These are phyloP conservation scores for Arthroderma sp. DNA, from an alignment of 2,329 filamentous ascomycete species.

Conservation along the genomic window DNA sequence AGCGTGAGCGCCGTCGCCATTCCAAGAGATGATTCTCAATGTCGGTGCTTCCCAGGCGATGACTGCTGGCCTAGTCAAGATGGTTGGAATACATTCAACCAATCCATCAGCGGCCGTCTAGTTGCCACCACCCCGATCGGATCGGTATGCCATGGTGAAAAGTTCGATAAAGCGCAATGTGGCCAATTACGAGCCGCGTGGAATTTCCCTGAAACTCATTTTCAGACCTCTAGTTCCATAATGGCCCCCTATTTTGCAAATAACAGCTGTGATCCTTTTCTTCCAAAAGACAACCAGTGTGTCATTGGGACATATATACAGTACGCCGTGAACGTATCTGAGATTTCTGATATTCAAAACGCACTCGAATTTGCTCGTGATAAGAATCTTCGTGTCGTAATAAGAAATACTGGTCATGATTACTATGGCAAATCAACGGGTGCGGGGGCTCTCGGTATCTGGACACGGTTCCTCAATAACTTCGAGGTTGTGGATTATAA, in stretches of 20 bases:
- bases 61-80: conserved; percentile 1
- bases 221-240: conserved; percentile 17
- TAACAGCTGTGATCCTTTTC: conserved; percentile 32
- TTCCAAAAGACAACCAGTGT: conserved; percentile 6
- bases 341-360: conserved; percentile 13
- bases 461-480: conserved; percentile 21
- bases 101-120: conserved; percentile 37
- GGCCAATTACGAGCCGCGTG: conserved; percentile 29
- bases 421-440: conserved; percentile 45
- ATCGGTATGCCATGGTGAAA: conserved; percentile 37
- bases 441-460: conserved; percentile 32
- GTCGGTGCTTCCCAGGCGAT: conserved; percentile 17
- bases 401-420: conserved; percentile 32
- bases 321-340: conserved; percentile 24
- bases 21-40: not conserved
- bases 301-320: conserved; percentile 17
- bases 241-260: conserved; percentile 30
- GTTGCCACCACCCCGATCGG: conserved; percentile 41
- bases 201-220: conserved; percentile 32
- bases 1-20: too few relatives aligned
- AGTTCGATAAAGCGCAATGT: conserved; percentile 35
- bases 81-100: conserved; percentile 1
- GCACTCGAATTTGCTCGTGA: conserved; percentile 30
- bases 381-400: conserved; percentile 39
- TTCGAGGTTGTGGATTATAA: conserved; percentile 21